Base-by-base conservation (phyloP, 169 alveolate species). In the Plasmodium malariae region DNA sequence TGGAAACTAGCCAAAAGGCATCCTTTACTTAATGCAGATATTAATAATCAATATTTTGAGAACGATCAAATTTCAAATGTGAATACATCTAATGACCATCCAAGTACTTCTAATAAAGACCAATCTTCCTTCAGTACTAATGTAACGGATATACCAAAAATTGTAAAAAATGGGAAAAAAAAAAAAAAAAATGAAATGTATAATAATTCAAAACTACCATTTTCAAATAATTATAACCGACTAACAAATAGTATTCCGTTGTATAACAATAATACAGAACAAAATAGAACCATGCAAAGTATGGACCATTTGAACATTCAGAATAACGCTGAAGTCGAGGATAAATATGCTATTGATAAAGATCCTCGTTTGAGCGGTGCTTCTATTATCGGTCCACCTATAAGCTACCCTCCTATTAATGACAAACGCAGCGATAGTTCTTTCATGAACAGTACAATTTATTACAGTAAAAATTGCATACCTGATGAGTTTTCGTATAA, bases 1-100 rank as follows among this genome's bases (percentile, higher is more conserved):
- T 92, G 95, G 68, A 95, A 95, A 65, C 80, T 95, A 62, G 78
- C 93, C 11, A 91, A 89, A 73, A 93, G 89, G 36, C 93, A 87
- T n/a, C 73, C 73, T 14, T 17, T 67, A 49, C 74, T 76, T 36
- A 49, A 21, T 36, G 69, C 37, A 6, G 89, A 76, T 59, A 76
- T 60, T 9, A 60, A 37, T 36, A 32, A 60, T 14, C 34, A 67
- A 9, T 60, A 73, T 51, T 51, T 51, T 36, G 11, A 60, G 28
- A 54, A 69, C 34, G 80, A 34, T 19, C 9, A 28, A 4, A 6
- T 24, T 1, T 26, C 36, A 6, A 62, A 30, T 62, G 4, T 12
- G 9, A 26, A 14, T 30, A 2, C 49, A 62, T 21, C 36, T 12
- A 62, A 62, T 28, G 24, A 11, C 24, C 48, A 62, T 62, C 17